Evolutionary conservation across 371 early-diverging fungal species (phyloP).

Genomic region (Thermomucor indicae-seudaticae): DNA sequence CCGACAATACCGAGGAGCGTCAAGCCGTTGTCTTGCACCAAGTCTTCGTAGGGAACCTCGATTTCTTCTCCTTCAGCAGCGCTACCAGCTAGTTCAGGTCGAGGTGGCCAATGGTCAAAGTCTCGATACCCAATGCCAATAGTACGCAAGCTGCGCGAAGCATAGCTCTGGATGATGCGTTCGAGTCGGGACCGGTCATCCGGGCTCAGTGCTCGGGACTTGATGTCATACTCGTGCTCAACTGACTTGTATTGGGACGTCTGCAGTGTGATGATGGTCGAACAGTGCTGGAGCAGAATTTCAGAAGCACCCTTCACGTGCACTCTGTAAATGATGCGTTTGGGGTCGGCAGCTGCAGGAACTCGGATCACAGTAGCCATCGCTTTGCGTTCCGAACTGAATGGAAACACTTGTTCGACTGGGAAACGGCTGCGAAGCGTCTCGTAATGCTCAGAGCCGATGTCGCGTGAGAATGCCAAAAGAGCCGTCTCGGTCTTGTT

Average conservation of each 20-base stretch:
- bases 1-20: constrained; percentile 58
- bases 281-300: constrained; percentile 57
- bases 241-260: constrained; percentile 13
- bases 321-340: constrained; percentile 49
- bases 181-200: constrained; percentile 45
- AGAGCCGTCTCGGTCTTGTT: constrained; percentile 91
- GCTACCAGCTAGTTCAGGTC: constrained; percentile 5
- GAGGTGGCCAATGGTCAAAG: constrained; percentile 54
- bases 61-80: constrained; percentile 11
- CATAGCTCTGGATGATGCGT: constrained; percentile 55
- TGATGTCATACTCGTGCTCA: constrained; percentile 36
- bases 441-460: constrained; percentile 47
- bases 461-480: constrained; percentile 56
- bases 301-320: constrained; percentile 90
- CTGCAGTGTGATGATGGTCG: constrained; percentile 29
- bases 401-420: constrained; percentile 69
- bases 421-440: constrained; percentile 42
- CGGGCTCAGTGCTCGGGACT: constrained; percentile 40
- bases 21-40: constrained; percentile 40
- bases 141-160: constrained; percentile 60
- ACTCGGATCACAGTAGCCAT: constrained; percentile 78
- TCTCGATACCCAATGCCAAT: constrained; percentile 71
- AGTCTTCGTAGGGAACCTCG: constrained; percentile 33
- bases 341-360: constrained; percentile 17
- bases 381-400: constrained; percentile 81